Percentiles rank a stretch among this genome's conserved stretches.
Conservation (phyloP, 2,329 filamentous ascomycete genomes). For the Penicillium palitans region DNA sequence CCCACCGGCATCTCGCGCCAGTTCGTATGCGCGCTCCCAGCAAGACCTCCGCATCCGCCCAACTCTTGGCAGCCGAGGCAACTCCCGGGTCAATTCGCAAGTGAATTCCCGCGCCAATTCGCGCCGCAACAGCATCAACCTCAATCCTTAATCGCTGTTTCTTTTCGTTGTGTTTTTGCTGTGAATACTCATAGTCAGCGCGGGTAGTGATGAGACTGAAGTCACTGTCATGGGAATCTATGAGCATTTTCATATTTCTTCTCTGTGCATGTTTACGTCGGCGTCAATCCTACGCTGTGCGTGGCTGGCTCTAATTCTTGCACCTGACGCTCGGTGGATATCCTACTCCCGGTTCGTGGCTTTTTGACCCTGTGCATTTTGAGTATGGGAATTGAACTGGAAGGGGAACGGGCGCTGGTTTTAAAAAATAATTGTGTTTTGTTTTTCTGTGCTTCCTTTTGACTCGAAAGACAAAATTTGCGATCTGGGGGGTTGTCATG, state of each 20-base stretch:
- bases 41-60: slow-evolving; percentile 42
- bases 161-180: background rate
- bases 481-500: slow-evolving; percentile 9
- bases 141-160: background rate
- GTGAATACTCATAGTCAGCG: background rate
- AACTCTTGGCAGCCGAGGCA: slow-evolving; percentile 36
- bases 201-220: background rate
- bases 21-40: slow-evolving; percentile 42
- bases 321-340: slow-evolving; percentile 1
- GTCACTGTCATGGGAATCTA: slow-evolving; percentile 12
- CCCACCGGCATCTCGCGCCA: slow-evolving; percentile 37
- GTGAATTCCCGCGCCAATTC: slow-evolving; percentile 34
- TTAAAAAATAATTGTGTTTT: slow-evolving; percentile 6
- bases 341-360: background rate
- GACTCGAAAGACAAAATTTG: slow-evolving; percentile 6
- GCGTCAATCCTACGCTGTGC: slow-evolving; percentile 23
- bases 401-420: background rate
- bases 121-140: slow-evolving; percentile 30
- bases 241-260: slow-evolving; percentile 17
- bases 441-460: slow-evolving; percentile 1
- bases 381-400: background rate
- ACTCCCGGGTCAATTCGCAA: slow-evolving; percentile 36
- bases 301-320: slow-evolving; percentile 18
- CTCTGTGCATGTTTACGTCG: slow-evolving; percentile 23
- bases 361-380: background rate